A percentile compares a stretch with the other conserved stretches of the same genome.
These are phyloP conservation scores for Spergularia azorica DNA, from an alignment of 179 eudicot species.

Conservation along the genomic window DNA sequence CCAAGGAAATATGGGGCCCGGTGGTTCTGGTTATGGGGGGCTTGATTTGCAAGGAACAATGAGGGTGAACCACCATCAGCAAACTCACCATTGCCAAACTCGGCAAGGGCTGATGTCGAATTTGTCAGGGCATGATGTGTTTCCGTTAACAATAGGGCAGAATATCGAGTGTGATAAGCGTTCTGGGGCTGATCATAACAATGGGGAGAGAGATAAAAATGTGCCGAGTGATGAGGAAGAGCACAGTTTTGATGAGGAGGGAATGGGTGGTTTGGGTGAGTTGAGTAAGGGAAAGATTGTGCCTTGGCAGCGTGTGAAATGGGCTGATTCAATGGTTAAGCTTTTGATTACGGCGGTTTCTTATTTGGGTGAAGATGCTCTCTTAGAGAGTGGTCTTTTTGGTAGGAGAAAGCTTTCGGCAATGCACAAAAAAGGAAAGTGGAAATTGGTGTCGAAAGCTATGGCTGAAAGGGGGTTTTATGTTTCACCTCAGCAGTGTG, in stretches of 20 bases:
- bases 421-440: conserved; percentile 83
- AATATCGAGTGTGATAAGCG: conserved; percentile 41
- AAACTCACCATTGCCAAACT: conserved; percentile 33
- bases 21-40: conserved; percentile 45
- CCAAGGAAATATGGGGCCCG: conserved; percentile 47
- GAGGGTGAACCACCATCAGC: conserved; percentile 47
- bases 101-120: conserved; percentile 41
- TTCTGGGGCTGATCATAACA: conserved; percentile 40
- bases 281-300: conserved; percentile 38
- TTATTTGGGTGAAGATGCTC: conserved; percentile 66
- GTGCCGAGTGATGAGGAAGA: conserved; percentile 71
- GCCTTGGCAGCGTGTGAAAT: conserved; percentile 82
- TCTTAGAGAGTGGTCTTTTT: conserved; percentile 27
- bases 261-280: conserved; percentile 41
- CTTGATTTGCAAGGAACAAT: conserved; percentile 62
- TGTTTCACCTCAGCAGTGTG: conserved; percentile 91
- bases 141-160: conserved; percentile 50
- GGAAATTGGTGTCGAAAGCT: conserved; percentile 78
- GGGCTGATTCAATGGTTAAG: conserved; percentile 78
- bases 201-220: conserved; percentile 46
- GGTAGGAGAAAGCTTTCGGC: conserved; percentile 37
- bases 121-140: conserved; percentile 38
- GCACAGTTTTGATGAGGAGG: conserved; percentile 52
- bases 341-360: conserved; percentile 65
- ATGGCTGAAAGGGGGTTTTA: conserved; percentile 79